phyloP scores from a whole-genome alignment of 2,329 filamentous ascomycete genomes.

The Paecilomyces dactylethromorphus region DNA sequence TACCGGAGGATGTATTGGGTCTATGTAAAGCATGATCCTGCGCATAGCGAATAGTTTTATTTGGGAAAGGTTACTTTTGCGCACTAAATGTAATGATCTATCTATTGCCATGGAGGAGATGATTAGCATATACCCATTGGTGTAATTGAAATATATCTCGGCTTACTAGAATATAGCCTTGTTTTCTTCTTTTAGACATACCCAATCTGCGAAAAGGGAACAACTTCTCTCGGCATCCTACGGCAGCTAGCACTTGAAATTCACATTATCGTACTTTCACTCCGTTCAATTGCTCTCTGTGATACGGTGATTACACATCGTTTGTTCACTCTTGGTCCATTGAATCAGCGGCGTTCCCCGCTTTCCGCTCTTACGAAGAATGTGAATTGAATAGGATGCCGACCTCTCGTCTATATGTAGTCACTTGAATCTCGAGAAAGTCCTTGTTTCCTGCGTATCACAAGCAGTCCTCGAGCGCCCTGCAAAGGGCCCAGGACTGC shows the following conservation, averaged over 20 bases:
- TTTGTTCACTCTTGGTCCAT: neutral
- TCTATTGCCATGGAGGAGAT: too few species aligned
- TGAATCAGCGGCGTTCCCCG: neutral
- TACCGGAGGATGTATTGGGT: conserved; percentile 2
- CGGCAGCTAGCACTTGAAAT: too few species aligned
- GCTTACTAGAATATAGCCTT: too few species aligned
- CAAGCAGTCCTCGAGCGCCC: neutral
- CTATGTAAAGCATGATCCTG: conserved; percentile 1
- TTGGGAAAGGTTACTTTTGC: too few species aligned
- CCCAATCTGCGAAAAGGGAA: too few species aligned
- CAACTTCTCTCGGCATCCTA: too few species aligned
- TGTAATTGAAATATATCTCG: too few species aligned
- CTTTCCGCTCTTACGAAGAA: neutral
- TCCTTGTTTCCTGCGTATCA: neutral
- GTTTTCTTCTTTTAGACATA: too few species aligned
- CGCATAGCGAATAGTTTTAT: neutral
- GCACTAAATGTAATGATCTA: too few species aligned
- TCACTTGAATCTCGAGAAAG: neutral
- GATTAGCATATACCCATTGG: too few species aligned
- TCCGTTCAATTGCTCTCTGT: neutral
- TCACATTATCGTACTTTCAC: neutral
- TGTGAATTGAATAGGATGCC: neutral
- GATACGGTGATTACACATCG: neutral
- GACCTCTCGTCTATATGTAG: neutral
- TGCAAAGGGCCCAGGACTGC: neutral